Evolutionary conservation across 257 asterid species (phyloP), one percentile per base, ranked within the genome.

Genomic region (Sherardia arvensis): DNA sequence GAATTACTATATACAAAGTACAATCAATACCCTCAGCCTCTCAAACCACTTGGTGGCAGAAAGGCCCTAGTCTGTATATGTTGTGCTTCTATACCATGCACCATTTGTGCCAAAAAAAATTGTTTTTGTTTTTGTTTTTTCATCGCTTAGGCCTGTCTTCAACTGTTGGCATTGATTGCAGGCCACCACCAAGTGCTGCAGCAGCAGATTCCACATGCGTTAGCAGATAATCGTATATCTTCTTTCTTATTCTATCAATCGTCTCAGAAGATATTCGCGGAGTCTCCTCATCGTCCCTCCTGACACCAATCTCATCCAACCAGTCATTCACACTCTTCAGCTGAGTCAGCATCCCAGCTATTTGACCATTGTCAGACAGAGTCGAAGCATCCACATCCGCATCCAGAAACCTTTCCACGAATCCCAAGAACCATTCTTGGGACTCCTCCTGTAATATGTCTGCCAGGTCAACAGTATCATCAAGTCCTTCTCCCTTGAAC

Each of bases 131-230:
- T 36, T 36, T 36, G 15, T 36, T 9, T 36, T 36, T 74, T 43
- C 84, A 88, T 78, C 85, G 80, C 76, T 78, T 86, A 58, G 64
- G 73, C 69, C 80, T 86, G n/a, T 80, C 66, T 64, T 86, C 90
- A 8, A 61, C 40, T 29, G 78, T 69, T 38, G 84, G 80, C 45
- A 84, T 70, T 15, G 79, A 25, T 68, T 83, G 91, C 8, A 87
- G 29, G 49, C 87, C 78, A 29, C 89, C 83, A 45, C 95, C 97
- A 68, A 89, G 91, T 32, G 95, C 99, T 21, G 95, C 95, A 3
- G 99, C 99, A 29, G 97, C 97, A 61, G 96, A 89, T 68, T 92
- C 99, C 0, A 92, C 97, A 21, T 92, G 99, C 0, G 96, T 92
- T 53, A 92, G 97, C 68, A 92, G 95, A 76, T 92, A 92, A 78